These are phyloP conservation scores for Prunus padus DNA, from an alignment of 306 rosid species.

Conservation along the genomic window DNA sequence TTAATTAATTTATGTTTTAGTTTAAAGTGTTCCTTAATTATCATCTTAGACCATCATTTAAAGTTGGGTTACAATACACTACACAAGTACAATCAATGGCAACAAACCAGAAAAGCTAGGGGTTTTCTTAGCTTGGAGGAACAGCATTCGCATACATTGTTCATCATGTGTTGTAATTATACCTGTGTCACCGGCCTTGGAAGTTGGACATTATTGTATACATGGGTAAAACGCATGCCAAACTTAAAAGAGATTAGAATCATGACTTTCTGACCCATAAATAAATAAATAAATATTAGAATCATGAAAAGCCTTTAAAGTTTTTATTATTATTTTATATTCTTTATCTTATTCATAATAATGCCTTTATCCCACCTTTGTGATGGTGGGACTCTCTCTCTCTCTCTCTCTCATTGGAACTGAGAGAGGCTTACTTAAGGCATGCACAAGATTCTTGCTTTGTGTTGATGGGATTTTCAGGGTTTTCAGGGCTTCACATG, in stretches of 20 bases:
- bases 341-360: too few relatives aligned
- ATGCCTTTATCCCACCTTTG: not conserved
- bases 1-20: not conserved
- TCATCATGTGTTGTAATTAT: conserved; percentile 17
- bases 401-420: not conserved
- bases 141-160: conserved; percentile 35
- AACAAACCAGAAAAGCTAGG: conserved; percentile 2
- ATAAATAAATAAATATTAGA: too few relatives aligned
- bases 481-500: conserved; percentile 27
- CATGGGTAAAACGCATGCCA: not conserved
- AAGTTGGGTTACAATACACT: not conserved
- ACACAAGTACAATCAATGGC: not conserved
- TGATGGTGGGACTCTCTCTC: not conserved
- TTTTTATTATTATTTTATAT: too few relatives aligned
- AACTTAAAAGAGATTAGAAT: not conserved
- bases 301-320: not conserved
- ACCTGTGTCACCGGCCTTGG: not conserved
- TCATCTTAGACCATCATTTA: not conserved
- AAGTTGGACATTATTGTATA: not conserved
- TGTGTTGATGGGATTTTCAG: not conserved
- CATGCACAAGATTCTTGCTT: conserved; percentile 24
- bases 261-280: too few relatives aligned
- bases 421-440: not conserved
- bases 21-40: not conserved
- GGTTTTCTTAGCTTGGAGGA: conserved; percentile 62